Evolutionary conservation across 73 alveolate genomes (phyloP).

Genomic region (Breviolum minutum): DNA sequence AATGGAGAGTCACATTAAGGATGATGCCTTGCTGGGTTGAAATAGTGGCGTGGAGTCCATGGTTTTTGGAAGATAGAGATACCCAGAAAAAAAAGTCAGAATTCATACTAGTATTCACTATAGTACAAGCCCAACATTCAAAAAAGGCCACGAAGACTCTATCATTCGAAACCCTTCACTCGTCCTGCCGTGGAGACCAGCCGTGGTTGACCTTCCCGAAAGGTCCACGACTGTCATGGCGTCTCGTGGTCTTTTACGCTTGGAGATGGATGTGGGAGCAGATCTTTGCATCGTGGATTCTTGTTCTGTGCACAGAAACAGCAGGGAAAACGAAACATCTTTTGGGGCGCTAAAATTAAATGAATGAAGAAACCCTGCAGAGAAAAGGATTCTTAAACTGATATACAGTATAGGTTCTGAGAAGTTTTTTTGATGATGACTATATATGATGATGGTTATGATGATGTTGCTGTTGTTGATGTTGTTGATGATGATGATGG

Average conservation of each 20-base stretch:
- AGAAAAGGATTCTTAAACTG: not conserved
- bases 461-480: not conserved
- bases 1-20: too few species aligned
- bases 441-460: not conserved
- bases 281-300: slow-evolving; percentile 6
- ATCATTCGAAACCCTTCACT: not conserved
- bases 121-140: not conserved
- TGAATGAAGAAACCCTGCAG: not conserved
- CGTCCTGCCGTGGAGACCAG: not conserved
- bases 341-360: not conserved
- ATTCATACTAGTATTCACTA: not conserved
- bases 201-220: not conserved
- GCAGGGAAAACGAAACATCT: not conserved
- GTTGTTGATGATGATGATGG: not conserved
- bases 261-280: slow-evolving; percentile 11
- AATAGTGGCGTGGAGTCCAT: too few species aligned
- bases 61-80: too few species aligned
- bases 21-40: too few species aligned
- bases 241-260: not conserved
- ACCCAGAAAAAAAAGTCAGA: too few species aligned
- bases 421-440: too few species aligned
- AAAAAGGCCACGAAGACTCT: not conserved
- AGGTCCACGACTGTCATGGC: not conserved
- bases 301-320: not conserved
- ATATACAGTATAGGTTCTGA: not conserved